Base-by-base conservation (phyloP, 495 filamentous ascomycete species). In the Monascus purpureus region DNA sequence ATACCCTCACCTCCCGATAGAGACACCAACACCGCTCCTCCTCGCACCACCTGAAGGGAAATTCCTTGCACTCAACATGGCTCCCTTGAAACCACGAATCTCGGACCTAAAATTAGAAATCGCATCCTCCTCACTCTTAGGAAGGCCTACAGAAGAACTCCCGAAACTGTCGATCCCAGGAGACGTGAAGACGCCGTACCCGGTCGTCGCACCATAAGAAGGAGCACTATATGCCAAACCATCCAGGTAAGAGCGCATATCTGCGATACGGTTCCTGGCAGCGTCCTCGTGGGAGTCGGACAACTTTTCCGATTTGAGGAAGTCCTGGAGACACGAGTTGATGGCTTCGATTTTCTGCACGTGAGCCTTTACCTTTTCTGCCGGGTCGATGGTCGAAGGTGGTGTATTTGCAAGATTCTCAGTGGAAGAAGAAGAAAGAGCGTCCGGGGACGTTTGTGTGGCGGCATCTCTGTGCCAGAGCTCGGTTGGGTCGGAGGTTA, bases 61-160 rank as follows among this genome's bases (percentile, higher is more conserved):
- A 41, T 74, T 75, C 38, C 75, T 65, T 12, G 86, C 75, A 62
- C 77, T 88, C 49, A 97, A 45, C 52, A 97, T 59, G 28, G 87
- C 78, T 12, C 90, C 88, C 65, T 97, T 97, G n/a, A 96, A 74
- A 40, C 83, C 72, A 31, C 85, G 63, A 38, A 97, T 93, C 48
- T 92, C 83, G 14, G 76, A 69, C 56, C 80, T 87, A 11, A 92
- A 70, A 47, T 65, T 72, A 17, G 72, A 68, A 37, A 93, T 77
- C 40, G 77, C 80, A 49, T 94, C 88, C 23, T 86, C 68, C 46
- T 76, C 71, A 40, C 57, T 59, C 57, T 70, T 62, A 17, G 32
- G 61, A 41, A 45, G 55, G 37, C 29, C 55, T 47, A 35, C 55
- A 43, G 43, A 43, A 22, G 29, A 36, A 16, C 41, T 49, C 28